Evolutionary conservation across 768 basidiomycete genomes (phyloP).

Genomic region (Coprinopsis marcescibilis): DNA sequence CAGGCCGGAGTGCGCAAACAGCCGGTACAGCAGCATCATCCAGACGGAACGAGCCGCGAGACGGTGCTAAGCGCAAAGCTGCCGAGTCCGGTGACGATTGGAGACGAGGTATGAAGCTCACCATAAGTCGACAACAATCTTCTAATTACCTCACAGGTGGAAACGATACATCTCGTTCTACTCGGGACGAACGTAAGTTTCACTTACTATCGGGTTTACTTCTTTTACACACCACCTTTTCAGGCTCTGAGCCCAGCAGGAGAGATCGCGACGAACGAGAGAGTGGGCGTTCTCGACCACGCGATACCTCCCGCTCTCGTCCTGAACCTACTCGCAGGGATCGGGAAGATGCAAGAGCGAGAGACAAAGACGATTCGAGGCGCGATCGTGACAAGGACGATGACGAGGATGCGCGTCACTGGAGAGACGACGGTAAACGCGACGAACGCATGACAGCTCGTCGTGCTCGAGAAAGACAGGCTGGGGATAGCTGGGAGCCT

Average conservation of each 20-base stretch:
- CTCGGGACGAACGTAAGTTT: constrained; percentile 58
- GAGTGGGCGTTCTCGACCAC: constrained; percentile 54
- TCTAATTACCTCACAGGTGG: constrained; percentile 25
- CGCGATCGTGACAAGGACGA: constrained; percentile 41
- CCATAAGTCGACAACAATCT: constrained; percentile 8
- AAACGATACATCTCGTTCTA: constrained; percentile 41
- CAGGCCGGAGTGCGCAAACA: constrained; percentile 33
- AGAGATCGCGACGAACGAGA: constrained; percentile 62
- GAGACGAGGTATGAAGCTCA: constrained; percentile 61
- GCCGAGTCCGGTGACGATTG: constrained; percentile 79
- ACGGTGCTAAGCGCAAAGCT: constrained; percentile 57
- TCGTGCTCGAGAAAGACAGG: constrained; percentile 43
- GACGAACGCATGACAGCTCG: constrained; percentile 68
- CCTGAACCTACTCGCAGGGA: constrained; percentile 41
- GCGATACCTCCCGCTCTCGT: constrained; percentile 57
- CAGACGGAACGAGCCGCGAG: constrained; percentile 55
- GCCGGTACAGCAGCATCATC: constrained; percentile 32
- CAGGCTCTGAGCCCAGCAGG: constrained; percentile 50
- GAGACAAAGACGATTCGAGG: too few relatives aligned
- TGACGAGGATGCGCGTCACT: constrained; percentile 63
- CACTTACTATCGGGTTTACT: background rate
- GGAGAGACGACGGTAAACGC: constrained; percentile 79
- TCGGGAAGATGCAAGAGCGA: constrained; percentile 35
- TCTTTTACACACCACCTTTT: constrained; percentile 5
- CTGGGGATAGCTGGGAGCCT: constrained; percentile 42